Evolutionary conservation across 2,329 filamentous ascomycete genomes (phyloP), one percentile per base, ranked within the genome.

Genomic region (Nemania sp.): DNA sequence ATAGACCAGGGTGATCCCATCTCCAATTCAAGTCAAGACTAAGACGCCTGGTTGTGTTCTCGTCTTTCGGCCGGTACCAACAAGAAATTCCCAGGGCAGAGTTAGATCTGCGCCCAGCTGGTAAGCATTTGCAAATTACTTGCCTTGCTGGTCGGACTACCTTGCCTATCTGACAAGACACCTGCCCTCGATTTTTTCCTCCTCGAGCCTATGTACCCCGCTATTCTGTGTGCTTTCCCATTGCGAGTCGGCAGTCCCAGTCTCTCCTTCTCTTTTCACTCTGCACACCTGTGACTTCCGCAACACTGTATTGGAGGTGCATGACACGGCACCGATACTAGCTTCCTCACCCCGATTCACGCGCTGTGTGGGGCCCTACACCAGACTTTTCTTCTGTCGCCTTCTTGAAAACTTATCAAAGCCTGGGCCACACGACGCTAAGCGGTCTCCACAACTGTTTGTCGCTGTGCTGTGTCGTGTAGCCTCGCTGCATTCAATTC

Each of bases 331-430:
- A 23, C 17, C 40, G 36, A 36, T 49, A n/a, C 48, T 55, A 46
- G 43, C 30, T 44, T 45, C 26, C 47, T 36, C 52, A 52, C 33
- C 54, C 52, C 59, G 60, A 64, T 65, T 55, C 53, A 59, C 57
- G 56, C 51, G n/a, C 54, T 44, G 50, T 61, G 63, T 64, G 62
- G 64, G 63, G 62, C 61, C 17, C 22, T 15, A 23, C 31, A 24
- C 50, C 51, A 24, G 37, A 60, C 60, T 62, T 61, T 64, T 62
- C n/a, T n/a, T 59, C 59, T 60, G 46, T 56, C 51, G 52, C 54
- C 55, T 58, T 59, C 51, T 40, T n/a, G n/a, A n/a, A n/a, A n/a
- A n/a, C n/a, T n/a, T n/a, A n/a, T n/a, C n/a, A n/a, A n/a, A n/a
- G n/a, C n/a, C n/a, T n/a, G n/a, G n/a, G n/a, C 49, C 42, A 49